These are phyloP conservation scores for Knufia fluminis DNA, from an alignment of 2,329 filamentous ascomycete species.

Conservation along the genomic window DNA sequence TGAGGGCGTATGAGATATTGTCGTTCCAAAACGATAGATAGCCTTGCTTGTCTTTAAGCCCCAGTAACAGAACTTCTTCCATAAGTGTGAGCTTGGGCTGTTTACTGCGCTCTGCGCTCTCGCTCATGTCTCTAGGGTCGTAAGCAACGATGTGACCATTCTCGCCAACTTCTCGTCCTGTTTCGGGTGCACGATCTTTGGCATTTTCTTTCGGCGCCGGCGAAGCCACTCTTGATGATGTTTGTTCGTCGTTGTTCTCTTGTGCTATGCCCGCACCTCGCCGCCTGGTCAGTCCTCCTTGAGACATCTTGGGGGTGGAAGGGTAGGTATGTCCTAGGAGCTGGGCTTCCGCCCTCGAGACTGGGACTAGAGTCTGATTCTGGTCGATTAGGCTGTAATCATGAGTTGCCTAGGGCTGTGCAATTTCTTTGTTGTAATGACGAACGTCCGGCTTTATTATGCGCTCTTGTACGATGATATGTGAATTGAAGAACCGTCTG, in stretches of 20 bases:
- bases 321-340: background rate
- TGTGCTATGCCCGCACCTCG: constrained; percentile 47
- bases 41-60: constrained; percentile 98
- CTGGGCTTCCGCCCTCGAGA: background rate
- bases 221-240: constrained; percentile 57
- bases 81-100: constrained; percentile 97
- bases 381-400: background rate
- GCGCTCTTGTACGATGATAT: no score
- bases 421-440: no score
- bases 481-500: no score
- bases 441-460: no score
- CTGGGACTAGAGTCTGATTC: background rate
- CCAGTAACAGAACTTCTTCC: constrained; percentile 93
- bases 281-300: constrained; percentile 63
- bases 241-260: constrained; percentile 47
- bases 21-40: constrained; percentile 99
- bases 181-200: constrained; percentile 51
- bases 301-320: constrained; percentile 41
- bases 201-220: constrained; percentile 55
- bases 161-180: constrained; percentile 75
- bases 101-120: constrained; percentile 91
- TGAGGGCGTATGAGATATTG: constrained; percentile 95
- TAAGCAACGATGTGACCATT: constrained; percentile 99
- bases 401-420: no score
- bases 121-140: constrained; percentile 92